These are phyloP conservation scores for Pezicula neosporulosa DNA, from an alignment of 2,329 filamentous ascomycete genomes.

Conservation along the genomic window DNA sequence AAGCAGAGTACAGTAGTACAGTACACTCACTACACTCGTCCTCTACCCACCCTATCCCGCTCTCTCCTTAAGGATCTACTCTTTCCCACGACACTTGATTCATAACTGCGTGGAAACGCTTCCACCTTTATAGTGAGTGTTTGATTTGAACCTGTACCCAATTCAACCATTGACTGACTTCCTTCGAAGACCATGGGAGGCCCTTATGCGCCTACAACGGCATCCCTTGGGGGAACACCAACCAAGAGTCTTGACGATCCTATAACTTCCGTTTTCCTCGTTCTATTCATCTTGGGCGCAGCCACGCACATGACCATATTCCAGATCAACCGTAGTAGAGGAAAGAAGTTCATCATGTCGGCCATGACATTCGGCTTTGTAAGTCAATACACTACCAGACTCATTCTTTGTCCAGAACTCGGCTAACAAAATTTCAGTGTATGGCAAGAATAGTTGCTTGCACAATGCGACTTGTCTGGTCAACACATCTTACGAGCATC, in stretches of 20 bases:
- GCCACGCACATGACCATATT: conserved; percentile 56
- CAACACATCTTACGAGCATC: conserved; percentile 41
- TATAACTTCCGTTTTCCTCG: conserved; percentile 59
- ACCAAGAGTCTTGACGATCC: conserved; percentile 58
- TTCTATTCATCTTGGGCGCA: conserved; percentile 52
- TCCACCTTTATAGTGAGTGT: too few species aligned
- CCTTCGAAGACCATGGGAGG: background rate
- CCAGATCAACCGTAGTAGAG: conserved; percentile 44
- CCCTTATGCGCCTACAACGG: conserved; percentile 32
- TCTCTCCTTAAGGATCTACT: too few species aligned
- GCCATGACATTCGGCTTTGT: conserved; percentile 52
- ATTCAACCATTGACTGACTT: too few species aligned
- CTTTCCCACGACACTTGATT: too few species aligned
- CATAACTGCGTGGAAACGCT: too few species aligned
- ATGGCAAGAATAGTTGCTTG: conserved; percentile 33
- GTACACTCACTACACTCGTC: too few species aligned
- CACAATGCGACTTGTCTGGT: conserved; percentile 53
- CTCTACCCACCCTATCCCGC: too few species aligned
- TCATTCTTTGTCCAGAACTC: background rate
- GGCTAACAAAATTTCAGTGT: conserved; percentile 6
- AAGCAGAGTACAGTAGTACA: too few species aligned
- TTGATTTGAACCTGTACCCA: too few species aligned
- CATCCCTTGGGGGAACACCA: conserved; percentile 56
- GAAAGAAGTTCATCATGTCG: conserved; percentile 58
- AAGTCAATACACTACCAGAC: background rate